A percentile compares a stretch with the other conserved stretches of the same genome.
Evolutionary conservation across 768 basidiomycete genomes (phyloP).

Genomic region (Serendipita indica): DNA sequence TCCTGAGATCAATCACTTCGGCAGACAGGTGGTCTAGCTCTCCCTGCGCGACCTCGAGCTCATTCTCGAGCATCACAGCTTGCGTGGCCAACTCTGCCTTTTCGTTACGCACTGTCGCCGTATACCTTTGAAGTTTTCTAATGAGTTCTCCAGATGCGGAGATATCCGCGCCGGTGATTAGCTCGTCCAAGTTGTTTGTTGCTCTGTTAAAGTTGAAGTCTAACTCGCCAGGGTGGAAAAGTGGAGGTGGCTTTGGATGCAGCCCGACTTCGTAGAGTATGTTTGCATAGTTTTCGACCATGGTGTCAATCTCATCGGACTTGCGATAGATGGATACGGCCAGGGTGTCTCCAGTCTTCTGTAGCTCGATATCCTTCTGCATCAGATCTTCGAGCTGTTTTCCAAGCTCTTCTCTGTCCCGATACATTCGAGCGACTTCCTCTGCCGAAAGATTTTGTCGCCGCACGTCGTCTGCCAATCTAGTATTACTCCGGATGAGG

Average conservation of each 20-base stretch:
- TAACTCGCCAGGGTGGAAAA: conserved; percentile 60
- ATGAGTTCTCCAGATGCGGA: not conserved
- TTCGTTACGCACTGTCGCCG: conserved; percentile 55
- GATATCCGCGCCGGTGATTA: conserved; percentile 57
- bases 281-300: conserved; percentile 63
- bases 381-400: conserved; percentile 64
- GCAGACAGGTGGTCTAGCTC: conserved; percentile 62
- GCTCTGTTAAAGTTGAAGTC: conserved; percentile 71
- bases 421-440: conserved; percentile 83
- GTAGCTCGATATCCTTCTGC: conserved; percentile 58
- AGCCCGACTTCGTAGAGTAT: conserved; percentile 61
- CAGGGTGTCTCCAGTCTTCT: conserved; percentile 55
- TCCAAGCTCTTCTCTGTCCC: conserved; percentile 66
- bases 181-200: conserved; percentile 47
- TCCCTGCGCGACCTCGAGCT: conserved; percentile 58
- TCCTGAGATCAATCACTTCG: conserved; percentile 68
- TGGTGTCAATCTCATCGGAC: conserved; percentile 66
- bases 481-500: conserved; percentile 47
- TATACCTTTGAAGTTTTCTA: conserved; percentile 51
- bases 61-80: conserved; percentile 57
- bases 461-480: conserved; percentile 52
- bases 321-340: conserved; percentile 76
- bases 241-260: conserved; percentile 56
- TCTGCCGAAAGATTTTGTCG: conserved; percentile 82
- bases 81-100: conserved; percentile 58